Percentiles rank a stretch among this genome's conserved stretches.
These are phyloP conservation scores for Digitaria exilis DNA, from an alignment of 202 grass and related monocot genomes.

Conservation along the genomic window DNA sequence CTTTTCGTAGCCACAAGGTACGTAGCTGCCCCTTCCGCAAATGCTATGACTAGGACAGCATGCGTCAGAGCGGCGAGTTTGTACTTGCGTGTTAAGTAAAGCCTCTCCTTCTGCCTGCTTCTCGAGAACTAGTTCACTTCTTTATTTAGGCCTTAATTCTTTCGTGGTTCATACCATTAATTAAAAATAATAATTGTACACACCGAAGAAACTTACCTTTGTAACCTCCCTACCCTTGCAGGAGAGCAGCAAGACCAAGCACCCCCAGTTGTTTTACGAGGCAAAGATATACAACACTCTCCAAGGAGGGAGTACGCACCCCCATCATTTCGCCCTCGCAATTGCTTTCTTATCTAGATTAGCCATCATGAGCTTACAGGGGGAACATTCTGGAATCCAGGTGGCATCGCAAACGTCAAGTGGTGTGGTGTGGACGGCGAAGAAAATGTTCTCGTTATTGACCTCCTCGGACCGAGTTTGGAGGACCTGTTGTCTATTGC, in stretches of 20 bases:
- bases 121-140: background rate
- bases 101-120: background rate
- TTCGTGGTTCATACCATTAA: constrained; percentile 7
- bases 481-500: constrained; percentile 94
- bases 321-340: background rate
- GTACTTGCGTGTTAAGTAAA: background rate
- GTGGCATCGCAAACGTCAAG: constrained; percentile 88
- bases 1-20: background rate
- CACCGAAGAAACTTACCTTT: constrained; percentile 22
- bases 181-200: background rate
- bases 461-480: constrained; percentile 87
- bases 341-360: constrained; percentile 21
- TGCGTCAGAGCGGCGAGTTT: background rate
- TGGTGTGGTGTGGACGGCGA: constrained; percentile 91
- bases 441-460: constrained; percentile 88
- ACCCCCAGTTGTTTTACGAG: constrained; percentile 95
- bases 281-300: constrained; percentile 90
- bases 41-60: constrained; percentile 8
- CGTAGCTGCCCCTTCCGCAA: background rate
- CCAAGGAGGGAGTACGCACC: constrained; percentile 78
- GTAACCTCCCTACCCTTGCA: constrained; percentile 34
- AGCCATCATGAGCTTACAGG: background rate
- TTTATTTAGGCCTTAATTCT: background rate
- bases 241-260: constrained; percentile 85
- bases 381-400: constrained; percentile 48